Evolutionary conservation across 2,329 filamentous ascomycete species (phyloP), one percentile per base, ranked within the genome.

Genomic region (Emmonsiellopsis sp.): DNA sequence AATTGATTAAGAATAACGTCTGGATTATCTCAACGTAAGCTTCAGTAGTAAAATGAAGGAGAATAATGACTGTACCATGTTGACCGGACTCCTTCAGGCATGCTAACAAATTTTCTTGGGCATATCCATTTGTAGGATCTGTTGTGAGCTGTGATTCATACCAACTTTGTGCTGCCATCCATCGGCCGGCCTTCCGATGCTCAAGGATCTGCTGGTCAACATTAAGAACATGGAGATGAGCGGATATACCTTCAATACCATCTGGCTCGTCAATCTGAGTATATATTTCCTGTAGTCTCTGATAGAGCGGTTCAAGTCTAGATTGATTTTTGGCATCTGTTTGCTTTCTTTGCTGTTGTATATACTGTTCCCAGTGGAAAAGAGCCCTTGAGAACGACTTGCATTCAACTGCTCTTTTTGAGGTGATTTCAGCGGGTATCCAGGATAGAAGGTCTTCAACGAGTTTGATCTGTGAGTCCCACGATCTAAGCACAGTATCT

Each of bases 211-310:
- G 91, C 66, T 96, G 92, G 56, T 95, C 87, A 49, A 96, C 85
- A 59, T 94, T 88, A n/a, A 97, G 75, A 9, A 90, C 83, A 55
- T 87, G 86, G 2, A 97, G 75, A 65, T 93, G 87, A 17, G 89
- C 84, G 1, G 92, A 95, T 56, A 98, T 92, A 2, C 93, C 93
- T 65, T 97, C 91, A 36, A 98, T 84, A 1, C 92, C 91, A 68
- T 99, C 93, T 0, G 93, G 94, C 62, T 99, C 93, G 63, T 99
- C 93, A 56, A 99, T 97, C 61, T 96, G 87, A 1, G 89, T 88
- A 68, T 98, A 99, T 14, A 98, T 95, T 51, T 92, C 85, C 64
- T 97, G 92, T 27, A 98, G 74, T 56, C 85, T 82, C 60, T 89
- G 82, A 55, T 94, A 80, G 3, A 93, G 76, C 27, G 82, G 77